Percentiles rank a stretch among this genome's conserved stretches.
These are phyloP conservation scores for Tetrapisispora nanseiensis DNA, from an alignment of 805 yeast species.

Conservation along the genomic window DNA sequence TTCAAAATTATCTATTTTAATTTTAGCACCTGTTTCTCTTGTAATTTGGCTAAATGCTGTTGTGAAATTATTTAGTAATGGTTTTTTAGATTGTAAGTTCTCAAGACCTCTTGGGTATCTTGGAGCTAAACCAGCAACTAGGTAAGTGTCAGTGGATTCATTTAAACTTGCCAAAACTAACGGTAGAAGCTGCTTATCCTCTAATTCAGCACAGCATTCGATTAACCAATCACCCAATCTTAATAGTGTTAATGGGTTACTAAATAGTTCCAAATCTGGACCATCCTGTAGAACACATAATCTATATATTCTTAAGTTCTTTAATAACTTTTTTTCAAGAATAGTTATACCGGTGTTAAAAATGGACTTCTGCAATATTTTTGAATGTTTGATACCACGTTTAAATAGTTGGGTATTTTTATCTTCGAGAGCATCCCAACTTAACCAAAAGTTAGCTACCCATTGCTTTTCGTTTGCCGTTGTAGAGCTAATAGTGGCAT, in stretches of 20 bases:
- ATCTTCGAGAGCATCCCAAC: slow-evolving; percentile 53
- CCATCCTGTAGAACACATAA: slow-evolving; percentile 85
- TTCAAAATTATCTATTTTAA: slow-evolving; percentile 89
- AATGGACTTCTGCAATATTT: slow-evolving; percentile 67
- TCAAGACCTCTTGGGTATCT: slow-evolving; percentile 50
- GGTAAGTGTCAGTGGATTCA: slow-evolving; percentile 59
- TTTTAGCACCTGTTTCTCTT: slow-evolving; percentile 72
- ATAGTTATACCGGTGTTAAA: slow-evolving; percentile 86
- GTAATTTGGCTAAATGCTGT: slow-evolving; percentile 88
- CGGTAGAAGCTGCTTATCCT: slow-evolving; percentile 55
- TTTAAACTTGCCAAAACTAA: slow-evolving; percentile 80
- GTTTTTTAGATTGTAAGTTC: slow-evolving; percentile 28
- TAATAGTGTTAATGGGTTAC: slow-evolving; percentile 76
- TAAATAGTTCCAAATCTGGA: slow-evolving; percentile 66
- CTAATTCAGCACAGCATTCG: slow-evolving; percentile 80
- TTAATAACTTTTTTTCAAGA: slow-evolving; percentile 70
- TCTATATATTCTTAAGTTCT: slow-evolving; percentile 69
- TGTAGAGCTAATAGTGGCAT: slow-evolving; percentile 4
- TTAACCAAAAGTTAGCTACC: slow-evolving; percentile 64
- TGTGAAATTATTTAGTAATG: slow-evolving; percentile 71
- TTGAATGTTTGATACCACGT: slow-evolving; percentile 74
- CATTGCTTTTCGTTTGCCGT: slow-evolving; percentile 38
- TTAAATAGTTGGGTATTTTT: slow-evolving; percentile 29
- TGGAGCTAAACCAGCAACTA: slow-evolving; percentile 86
- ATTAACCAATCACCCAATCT: slow-evolving; percentile 85